These are phyloP conservation scores for Pichia pseudocactophila DNA, from an alignment of 805 yeast genomes.

Conservation along the genomic window DNA sequence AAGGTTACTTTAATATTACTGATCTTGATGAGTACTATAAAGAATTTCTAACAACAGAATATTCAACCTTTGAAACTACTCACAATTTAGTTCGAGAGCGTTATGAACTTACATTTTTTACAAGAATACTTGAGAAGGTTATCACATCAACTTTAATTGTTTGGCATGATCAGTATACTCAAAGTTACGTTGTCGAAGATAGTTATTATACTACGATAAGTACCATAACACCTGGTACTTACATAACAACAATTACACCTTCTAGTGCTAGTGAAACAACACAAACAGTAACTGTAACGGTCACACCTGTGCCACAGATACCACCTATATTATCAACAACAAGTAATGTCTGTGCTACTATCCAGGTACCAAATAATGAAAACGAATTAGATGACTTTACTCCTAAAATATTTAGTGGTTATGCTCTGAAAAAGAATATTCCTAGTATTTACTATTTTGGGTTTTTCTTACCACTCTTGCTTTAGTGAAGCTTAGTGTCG, in stretches of 20 bases:
- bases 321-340: too few relatives aligned
- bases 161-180: background rate
- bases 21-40: background rate
- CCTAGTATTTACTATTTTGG: too few relatives aligned
- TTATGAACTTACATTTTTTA: background rate
- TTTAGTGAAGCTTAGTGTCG: too few relatives aligned
- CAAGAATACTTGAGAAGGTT: background rate
- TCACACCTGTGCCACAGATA: too few relatives aligned
- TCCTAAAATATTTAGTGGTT: too few relatives aligned
- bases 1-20: constrained; percentile 1
- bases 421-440: too few relatives aligned
- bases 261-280: too few relatives aligned
- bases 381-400: too few relatives aligned
- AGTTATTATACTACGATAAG: background rate
- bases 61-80: background rate
- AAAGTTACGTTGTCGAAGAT: background rate
- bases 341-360: too few relatives aligned
- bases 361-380: too few relatives aligned
- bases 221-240: background rate
- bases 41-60: background rate
- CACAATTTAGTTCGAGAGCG: background rate
- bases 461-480: too few relatives aligned
- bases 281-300: too few relatives aligned
- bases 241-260: background rate
- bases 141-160: constrained; percentile 2